Percentiles rank a stretch among this genome's conserved stretches.
Conservation (phyloP, 768 basidiomycete species). For the Podaxis sp. region DNA sequence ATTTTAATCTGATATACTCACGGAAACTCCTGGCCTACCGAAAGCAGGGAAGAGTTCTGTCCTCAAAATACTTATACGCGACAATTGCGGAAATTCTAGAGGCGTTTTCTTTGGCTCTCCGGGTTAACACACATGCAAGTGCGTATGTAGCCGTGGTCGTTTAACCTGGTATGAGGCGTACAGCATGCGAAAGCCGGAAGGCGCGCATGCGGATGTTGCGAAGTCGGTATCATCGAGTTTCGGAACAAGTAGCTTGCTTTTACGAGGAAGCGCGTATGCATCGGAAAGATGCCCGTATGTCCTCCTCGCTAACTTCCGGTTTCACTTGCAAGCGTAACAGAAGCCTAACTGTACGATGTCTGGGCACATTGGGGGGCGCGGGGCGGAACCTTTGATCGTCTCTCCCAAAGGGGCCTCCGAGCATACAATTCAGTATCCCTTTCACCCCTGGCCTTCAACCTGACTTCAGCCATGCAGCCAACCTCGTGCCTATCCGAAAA, state of each 20-base stretch:
- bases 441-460: not conserved
- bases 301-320: not conserved
- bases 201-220: constrained; percentile 82
- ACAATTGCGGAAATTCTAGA: no score
- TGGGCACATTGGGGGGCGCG: not conserved
- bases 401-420: constrained; percentile 86
- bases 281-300: not conserved
- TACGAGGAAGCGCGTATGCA: constrained; percentile 91
- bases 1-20: no score
- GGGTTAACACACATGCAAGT: no score
- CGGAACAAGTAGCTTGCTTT: constrained; percentile 81
- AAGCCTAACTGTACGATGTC: constrained; percentile 42
- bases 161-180: no score
- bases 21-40: no score
- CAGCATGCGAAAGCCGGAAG: constrained; percentile 54
- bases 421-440: constrained; percentile 29
- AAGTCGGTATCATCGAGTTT: constrained; percentile 90
- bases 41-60: no score
- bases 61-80: no score
- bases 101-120: no score
- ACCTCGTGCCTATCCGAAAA: constrained; percentile 74
- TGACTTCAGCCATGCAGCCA: constrained; percentile 52
- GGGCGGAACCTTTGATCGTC: constrained; percentile 65
- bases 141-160: no score
- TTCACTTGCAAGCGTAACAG: constrained; percentile 59